phyloP scores from a whole-genome alignment of 352 stramenopile species.

The Ochromonadaceae sp. region DNA sequence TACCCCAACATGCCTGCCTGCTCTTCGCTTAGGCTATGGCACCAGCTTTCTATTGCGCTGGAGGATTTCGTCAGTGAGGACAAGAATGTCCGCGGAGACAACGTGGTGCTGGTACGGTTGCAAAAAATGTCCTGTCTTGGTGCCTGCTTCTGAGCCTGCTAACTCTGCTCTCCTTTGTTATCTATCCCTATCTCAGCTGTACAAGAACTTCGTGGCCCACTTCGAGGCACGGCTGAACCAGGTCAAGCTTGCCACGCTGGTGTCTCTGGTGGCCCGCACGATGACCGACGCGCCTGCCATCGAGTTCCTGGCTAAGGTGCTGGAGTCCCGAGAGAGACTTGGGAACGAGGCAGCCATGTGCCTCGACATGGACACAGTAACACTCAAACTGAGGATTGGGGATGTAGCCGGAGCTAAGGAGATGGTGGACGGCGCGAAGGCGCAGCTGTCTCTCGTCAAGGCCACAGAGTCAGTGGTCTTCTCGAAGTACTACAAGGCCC shows the following conservation, averaged over 20 bases:
- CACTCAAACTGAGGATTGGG: conserved; percentile 20
- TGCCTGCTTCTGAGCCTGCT: too few relatives aligned
- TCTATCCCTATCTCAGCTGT: conserved; percentile 49
- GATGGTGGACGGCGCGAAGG: neutral
- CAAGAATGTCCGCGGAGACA: conserved; percentile 30
- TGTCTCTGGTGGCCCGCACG: conserved; percentile 56
- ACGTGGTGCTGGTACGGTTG: too few relatives aligned
- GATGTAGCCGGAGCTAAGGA: conserved; percentile 45
- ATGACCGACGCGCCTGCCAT: conserved; percentile 23
- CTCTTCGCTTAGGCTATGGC: conserved; percentile 93
- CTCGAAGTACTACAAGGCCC: conserved; percentile 72
- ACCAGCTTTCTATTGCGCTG: conserved; percentile 85
- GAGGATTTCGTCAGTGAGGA: conserved; percentile 69
- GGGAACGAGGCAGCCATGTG: conserved; percentile 13
- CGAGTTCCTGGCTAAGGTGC: conserved; percentile 6
- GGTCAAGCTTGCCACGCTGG: conserved; percentile 74
- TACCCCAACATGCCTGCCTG: neutral
- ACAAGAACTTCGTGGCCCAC: conserved; percentile 75
- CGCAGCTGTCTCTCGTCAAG: conserved; percentile 25
- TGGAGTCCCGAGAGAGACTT: conserved; percentile 21
- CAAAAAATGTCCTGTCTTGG: too few relatives aligned
- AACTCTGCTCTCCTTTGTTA: too few relatives aligned
- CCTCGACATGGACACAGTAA: neutral
- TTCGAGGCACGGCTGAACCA: conserved; percentile 91
- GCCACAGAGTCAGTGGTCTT: conserved; percentile 40